Evolutionary conservation across 2,329 filamentous ascomycete genomes (phyloP), one percentile per base, ranked within the genome.

Genomic region (Apiospora kogelbergensis): DNA sequence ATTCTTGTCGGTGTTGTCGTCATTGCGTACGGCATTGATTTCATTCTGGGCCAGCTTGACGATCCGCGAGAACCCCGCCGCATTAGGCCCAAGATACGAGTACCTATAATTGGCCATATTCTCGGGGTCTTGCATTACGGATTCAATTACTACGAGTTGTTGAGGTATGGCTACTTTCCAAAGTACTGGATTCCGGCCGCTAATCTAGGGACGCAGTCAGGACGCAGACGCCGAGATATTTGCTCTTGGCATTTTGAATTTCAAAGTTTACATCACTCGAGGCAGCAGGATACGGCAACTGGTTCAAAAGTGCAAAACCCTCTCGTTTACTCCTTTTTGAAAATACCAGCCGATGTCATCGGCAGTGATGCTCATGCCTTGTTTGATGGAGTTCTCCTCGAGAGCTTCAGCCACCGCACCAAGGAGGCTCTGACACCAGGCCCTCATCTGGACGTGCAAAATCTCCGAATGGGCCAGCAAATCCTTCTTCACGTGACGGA

Each of bases 381-480:
- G 11, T 69, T 69, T 30, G 53, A 67, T 33, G 68, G 65, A 17
- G 13, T 42, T 30, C 22, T 69, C 22, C 15, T 69, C 3, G 66
- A 68, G 15, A n/a, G 42, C 5, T 66, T 68, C 24, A 66, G 48
- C 37, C 15, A 13, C 15, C 37, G 42, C 60, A 37, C 66, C 30
- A 60, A 68, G 65, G 67, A 65, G 53, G 24, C 63, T 37, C 48
- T 69, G 40, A 44, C 37, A 26, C 66, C 68, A 20, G 53, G 66
- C 20, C 53, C 70, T 17, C 65, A 69, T 24, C 65, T 65, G 6
- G 65, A 67, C 33, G 66, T 48, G 24, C 41, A 68, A 45, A 68
- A 69, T 6, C 67, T 68, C 26, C 53, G 48, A 37, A 66, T 46
- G 69, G 70, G n/a, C 30, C 48, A 40, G 48, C 41, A 33, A 22